Conservation (phyloP, 805 yeast genomes). For the Lachancea fermentati region DNA sequence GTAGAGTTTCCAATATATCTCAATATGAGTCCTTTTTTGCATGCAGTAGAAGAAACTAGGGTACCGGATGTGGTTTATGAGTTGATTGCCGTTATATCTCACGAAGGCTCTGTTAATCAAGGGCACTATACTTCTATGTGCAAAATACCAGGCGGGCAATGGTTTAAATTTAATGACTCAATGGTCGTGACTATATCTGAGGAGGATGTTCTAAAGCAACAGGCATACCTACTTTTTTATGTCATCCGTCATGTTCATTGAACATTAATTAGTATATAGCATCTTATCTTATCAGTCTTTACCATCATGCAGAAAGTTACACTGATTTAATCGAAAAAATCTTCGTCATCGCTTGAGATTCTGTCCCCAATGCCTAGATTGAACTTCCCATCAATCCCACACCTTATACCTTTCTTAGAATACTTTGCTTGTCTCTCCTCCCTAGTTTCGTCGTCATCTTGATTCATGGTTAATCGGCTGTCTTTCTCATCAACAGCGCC, state of each 20-base stretch:
- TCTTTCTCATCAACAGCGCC: constrained; percentile 66
- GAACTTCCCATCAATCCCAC: constrained; percentile 29
- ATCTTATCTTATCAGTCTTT: constrained; percentile 7
- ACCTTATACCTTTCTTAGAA: constrained; percentile 51
- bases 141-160: constrained; percentile 64
- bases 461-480: constrained; percentile 56
- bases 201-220: constrained; percentile 60
- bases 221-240: constrained; percentile 78
- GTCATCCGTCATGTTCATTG: constrained; percentile 35
- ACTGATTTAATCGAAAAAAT: constrained; percentile 41
- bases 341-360: constrained; percentile 38
- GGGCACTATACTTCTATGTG: constrained; percentile 88
- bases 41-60: constrained; percentile 9
- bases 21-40: constrained; percentile 59
- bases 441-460: constrained; percentile 51
- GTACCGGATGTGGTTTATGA: constrained; percentile 56
- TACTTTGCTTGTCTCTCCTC: constrained; percentile 52
- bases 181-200: constrained; percentile 61
- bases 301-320: constrained; percentile 5
- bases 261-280: background rate
- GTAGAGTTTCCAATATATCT: constrained; percentile 69
- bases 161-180: constrained; percentile 93
- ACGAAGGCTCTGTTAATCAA: constrained; percentile 88
- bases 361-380: constrained; percentile 32
- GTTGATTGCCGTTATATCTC: constrained; percentile 80